Base-by-base conservation (phyloP, 257 asterid species). In the Misopates orontium region DNA sequence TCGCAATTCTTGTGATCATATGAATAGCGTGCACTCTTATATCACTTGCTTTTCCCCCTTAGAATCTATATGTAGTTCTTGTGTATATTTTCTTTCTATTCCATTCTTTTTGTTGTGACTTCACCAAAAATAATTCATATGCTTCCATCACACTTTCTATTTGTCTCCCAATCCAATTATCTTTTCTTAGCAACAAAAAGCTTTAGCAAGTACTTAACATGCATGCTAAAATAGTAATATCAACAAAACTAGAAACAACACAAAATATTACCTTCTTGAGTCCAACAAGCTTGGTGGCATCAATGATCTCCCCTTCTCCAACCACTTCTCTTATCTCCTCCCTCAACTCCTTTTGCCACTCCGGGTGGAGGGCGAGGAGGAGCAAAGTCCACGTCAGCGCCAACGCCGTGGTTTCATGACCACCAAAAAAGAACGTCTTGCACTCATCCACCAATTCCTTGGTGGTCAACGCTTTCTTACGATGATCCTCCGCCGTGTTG, bases 351-450 rank as follows among this genome's bases (percentile, higher is more conserved):
- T 53, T 8, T 40, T 93, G 98, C 98, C 98, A 93, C 40, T 80
- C 75, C 0, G 92, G 87, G 50, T 93, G 88, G 45, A 69, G 5
- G 62, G 84, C 95, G 39, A 93, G 80, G 44, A 85, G 80, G 53
- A 93, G 78, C 76, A 90, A 39, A 1, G 95, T 86, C 97, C 97
- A 90, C 11, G 90, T 79, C 62, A 93, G 83, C n/a, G 86, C 82
- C 66, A 93, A 40, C 19, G 99, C 95, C 0, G 95, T 90, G 16
- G 99, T 93, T 73, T 93, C 99, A 13, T 90, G 96, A 0, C 98
- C 97, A 0, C 74, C 98, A 16, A 93, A 93, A 82, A 93, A 93
- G 54, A 93, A 89, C 1, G 98, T 89, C 77, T 93, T 93, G 84
- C 98, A 85, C 44, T 93, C 96, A 28, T 93, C 98, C 71, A 89